Evolutionary conservation across 169 alveolate species (phyloP).

Genomic region (Eimeria sp.): DNA sequence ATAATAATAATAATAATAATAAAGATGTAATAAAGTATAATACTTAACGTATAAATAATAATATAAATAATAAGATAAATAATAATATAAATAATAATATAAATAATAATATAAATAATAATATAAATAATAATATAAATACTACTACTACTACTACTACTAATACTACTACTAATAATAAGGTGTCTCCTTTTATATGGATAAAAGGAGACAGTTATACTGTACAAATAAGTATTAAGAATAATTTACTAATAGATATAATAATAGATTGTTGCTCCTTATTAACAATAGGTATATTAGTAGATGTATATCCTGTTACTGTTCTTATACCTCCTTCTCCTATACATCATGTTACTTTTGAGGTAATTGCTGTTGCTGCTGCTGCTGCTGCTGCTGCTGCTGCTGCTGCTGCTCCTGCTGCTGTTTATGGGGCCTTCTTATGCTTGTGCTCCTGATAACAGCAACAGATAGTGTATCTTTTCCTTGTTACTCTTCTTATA

Average conservation of each 20-base stretch:
- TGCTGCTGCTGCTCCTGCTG: not conserved
- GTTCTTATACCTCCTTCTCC: constrained; percentile 78
- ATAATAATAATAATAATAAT: no score
- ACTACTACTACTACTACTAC: no score
- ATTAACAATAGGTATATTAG: constrained; percentile 11
- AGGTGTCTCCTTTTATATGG: no score
- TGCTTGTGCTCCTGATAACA: no score
- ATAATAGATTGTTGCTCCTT: constrained; percentile 37
- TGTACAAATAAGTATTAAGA: constrained; percentile 55
- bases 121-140: no score
- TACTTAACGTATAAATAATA: no score
- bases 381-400: constrained; percentile 44
- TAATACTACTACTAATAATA: no score
- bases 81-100: no score
- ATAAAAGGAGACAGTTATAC: constrained; percentile 44
- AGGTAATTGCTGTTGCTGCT: constrained; percentile 52
- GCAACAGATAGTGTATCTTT: not conserved
- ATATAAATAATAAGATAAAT: no score
- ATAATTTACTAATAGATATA: constrained; percentile 38
- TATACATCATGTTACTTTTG: constrained; percentile 69
- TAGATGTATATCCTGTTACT: constrained; percentile 71
- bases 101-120: no score
- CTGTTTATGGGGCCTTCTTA: no score
- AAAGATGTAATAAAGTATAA: no score
- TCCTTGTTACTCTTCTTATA: not conserved